Conservation (phyloP, 2,329 filamentous ascomycete genomes). For the Botrytis galanthina region DNA sequence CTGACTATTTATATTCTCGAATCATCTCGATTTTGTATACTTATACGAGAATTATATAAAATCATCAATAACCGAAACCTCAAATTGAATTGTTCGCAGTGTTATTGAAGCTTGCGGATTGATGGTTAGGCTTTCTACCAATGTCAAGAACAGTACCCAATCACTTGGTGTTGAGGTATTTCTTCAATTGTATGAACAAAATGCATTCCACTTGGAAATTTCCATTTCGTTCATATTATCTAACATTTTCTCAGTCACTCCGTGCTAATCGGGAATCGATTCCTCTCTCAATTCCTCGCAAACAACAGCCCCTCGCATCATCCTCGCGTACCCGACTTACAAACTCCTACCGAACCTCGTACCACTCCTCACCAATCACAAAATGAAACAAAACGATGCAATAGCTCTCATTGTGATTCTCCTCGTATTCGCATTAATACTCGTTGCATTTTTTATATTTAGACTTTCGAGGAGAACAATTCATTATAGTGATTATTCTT, state of each 20-base stretch:
- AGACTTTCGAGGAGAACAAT: not conserved
- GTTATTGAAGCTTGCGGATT: not conserved
- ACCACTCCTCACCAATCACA: not conserved
- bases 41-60: not conserved
- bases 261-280: not conserved
- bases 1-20: not conserved
- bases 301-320: not conserved
- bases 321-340: not conserved
- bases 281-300: not conserved
- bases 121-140: not conserved
- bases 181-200: not conserved
- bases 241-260: not conserved
- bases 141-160: not conserved
- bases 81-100: not conserved
- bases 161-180: not conserved
- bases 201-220: constrained; percentile 6
- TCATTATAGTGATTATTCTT: constrained; percentile 5
- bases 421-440: constrained; percentile 1
- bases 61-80: not conserved
- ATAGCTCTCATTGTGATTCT: constrained; percentile 13
- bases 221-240: not conserved
- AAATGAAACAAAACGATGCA: constrained; percentile 1
- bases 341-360: not conserved
- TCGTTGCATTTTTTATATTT: not conserved
- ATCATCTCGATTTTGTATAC: not conserved